phyloP scores from a whole-genome alignment of 306 rosid genomes.

The Cercis canadensis region DNA sequence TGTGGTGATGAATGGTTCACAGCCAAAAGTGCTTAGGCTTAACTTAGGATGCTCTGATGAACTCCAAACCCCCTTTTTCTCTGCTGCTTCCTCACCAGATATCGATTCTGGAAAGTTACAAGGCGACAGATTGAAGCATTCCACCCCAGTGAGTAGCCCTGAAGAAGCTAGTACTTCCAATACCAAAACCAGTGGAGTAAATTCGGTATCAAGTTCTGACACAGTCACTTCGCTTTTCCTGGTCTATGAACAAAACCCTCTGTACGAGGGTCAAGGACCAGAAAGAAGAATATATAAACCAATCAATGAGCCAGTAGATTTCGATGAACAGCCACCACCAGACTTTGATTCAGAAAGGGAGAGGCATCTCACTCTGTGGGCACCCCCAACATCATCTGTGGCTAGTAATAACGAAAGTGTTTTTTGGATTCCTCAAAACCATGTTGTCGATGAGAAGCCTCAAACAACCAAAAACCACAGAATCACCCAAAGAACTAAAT shows the following conservation, averaged over 20 bases:
- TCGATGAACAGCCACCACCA: conserved; percentile 47
- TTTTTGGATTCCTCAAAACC: conserved; percentile 67
- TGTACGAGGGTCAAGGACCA: conserved; percentile 62
- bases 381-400: conserved; percentile 47
- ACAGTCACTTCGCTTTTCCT: conserved; percentile 64
- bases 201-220: conserved; percentile 66
- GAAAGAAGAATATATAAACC: conserved; percentile 42
- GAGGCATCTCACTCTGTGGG: conserved; percentile 45
- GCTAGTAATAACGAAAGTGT: conserved; percentile 46
- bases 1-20: conserved; percentile 78
- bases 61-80: conserved; percentile 78
- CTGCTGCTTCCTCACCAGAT: conserved; percentile 76
- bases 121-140: conserved; percentile 70
- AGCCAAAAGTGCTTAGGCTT: conserved; percentile 86
- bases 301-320: conserved; percentile 44
- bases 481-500: conserved; percentile 43
- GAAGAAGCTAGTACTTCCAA: conserved; percentile 69
- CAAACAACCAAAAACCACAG: conserved; percentile 38
- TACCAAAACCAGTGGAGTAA: conserved; percentile 61
- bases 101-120: conserved; percentile 51
- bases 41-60: conserved; percentile 74
- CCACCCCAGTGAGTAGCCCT: conserved; percentile 88
- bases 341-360: conserved; percentile 56
- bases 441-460: conserved; percentile 53
- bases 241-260: conserved; percentile 85